Percentiles rank a stretch among this genome's conserved stretches.
phyloP scores from a whole-genome alignment of 2,329 filamentous ascomycete species.

The Hortaea werneckii region DNA sequence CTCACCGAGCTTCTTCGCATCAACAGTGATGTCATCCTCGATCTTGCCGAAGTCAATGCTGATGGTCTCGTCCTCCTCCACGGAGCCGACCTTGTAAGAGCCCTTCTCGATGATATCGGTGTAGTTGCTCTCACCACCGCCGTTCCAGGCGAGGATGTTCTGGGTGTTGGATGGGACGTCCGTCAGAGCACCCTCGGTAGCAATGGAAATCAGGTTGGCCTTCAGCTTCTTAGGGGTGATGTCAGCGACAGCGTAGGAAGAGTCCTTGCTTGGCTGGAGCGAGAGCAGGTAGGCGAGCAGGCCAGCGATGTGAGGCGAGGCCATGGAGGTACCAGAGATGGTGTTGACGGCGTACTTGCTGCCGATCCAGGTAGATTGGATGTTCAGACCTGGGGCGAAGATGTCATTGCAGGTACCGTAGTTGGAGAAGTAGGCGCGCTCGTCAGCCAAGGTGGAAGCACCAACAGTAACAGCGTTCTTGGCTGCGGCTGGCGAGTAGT shows the following conservation, averaged over 20 bases:
- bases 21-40: constrained; percentile 33
- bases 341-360: constrained; percentile 94
- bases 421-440: constrained; percentile 99
- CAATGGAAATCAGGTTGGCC: constrained; percentile 72
- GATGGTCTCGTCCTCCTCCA: constrained; percentile 16
- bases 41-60: constrained; percentile 30
- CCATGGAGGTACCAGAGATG: constrained; percentile 99
- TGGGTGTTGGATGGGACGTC: constrained; percentile 79
- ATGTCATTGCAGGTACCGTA: constrained; percentile 99
- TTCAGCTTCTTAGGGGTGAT: constrained; percentile 94
- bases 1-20: constrained; percentile 26
- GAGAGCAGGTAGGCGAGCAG: constrained; percentile 97
- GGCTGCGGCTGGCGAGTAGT: constrained; percentile 94
- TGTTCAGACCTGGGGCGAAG: constrained; percentile 84
- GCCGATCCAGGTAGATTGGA: constrained; percentile 96
- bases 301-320: constrained; percentile 91
- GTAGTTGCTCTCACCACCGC: constrained; percentile 89
- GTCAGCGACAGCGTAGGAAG: constrained; percentile 77
- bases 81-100: constrained; percentile 24
- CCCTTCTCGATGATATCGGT: constrained; percentile 32
- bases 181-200: constrained; percentile 64
- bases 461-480: constrained; percentile 89
- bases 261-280: constrained; percentile 81
- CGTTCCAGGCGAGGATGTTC: constrained; percentile 98
- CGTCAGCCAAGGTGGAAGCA: constrained; percentile 84